A percentile compares a stretch with the other conserved stretches of the same genome.
Evolutionary conservation across 495 filamentous ascomycete genomes (phyloP).

Genomic region (Tuber indicum): DNA sequence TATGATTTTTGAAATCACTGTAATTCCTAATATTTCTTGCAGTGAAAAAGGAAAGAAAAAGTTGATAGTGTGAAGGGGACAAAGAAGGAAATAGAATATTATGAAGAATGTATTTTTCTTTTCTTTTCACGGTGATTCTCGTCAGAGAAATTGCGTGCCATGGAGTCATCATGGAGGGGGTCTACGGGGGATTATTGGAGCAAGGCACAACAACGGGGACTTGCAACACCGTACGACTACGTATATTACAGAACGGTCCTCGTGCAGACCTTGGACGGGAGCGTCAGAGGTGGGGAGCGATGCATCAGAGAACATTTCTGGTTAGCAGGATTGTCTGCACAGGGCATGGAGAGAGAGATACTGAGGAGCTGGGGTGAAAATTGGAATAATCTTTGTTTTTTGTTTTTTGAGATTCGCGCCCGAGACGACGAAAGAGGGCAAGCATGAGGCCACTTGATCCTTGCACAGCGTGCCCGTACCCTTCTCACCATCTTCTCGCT

Average conservation of each 20-base stretch:
- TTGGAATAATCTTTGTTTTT: conserved; percentile 23
- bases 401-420: conserved; percentile 34
- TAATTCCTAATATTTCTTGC: neutral
- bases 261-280: conserved; percentile 9
- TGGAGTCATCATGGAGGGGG: conserved; percentile 30
- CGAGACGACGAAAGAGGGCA: conserved; percentile 19
- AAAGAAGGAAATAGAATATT: neutral
- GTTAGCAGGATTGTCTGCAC: neutral
- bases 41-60: neutral
- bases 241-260: neutral
- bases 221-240: neutral
- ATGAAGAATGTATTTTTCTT: conserved; percentile 6
- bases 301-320: conserved; percentile 12
- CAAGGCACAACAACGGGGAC: conserved; percentile 8
- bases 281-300: conserved; percentile 7
- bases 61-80: neutral
- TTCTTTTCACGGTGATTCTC: conserved; percentile 12
- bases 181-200: conserved; percentile 17
- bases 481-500: conserved; percentile 9
- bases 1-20: neutral
- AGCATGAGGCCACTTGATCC: conserved; percentile 34
- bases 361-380: conserved; percentile 22
- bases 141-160: conserved; percentile 25
- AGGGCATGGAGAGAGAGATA: neutral
- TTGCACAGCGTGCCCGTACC: conserved; percentile 18